Evolutionary conservation across 805 yeast species (phyloP).

Genomic region (Saturnispora besseyi): DNA sequence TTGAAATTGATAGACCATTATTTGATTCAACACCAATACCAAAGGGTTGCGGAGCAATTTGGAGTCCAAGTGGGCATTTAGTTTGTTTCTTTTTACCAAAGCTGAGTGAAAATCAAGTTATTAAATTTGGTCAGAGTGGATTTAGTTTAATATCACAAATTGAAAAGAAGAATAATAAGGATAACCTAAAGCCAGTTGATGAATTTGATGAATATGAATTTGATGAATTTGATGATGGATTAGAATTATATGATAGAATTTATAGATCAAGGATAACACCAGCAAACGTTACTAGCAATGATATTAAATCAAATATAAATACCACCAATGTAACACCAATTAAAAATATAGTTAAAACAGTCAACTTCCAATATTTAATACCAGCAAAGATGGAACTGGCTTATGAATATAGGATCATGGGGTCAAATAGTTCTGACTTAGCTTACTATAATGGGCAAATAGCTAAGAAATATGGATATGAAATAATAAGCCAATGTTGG

Average conservation of each 20-base stretch:
- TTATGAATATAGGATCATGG: conserved; percentile 47
- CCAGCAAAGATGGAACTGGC: conserved; percentile 73
- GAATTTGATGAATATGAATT: conserved; percentile 19
- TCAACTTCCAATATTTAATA: conserved; percentile 59
- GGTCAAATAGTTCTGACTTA: conserved; percentile 44
- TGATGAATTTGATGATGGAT: conserved; percentile 25
- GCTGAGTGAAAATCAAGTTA: conserved; percentile 31
- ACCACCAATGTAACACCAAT: conserved; percentile 10
- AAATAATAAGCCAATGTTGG: conserved; percentile 72
- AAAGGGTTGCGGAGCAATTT: conserved; percentile 85
- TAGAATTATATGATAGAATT: conserved; percentile 47
- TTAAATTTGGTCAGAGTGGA: conserved; percentile 47
- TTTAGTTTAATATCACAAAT: conserved; percentile 32
- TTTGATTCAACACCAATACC: conserved; percentile 86
- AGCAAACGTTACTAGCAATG: conserved; percentile 29
- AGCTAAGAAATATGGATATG: conserved; percentile 53
- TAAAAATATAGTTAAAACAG: conserved; percentile 51
- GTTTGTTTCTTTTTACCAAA: conserved; percentile 74
- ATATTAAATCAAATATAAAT: conserved; percentile 6
- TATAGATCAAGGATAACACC: conserved; percentile 47
- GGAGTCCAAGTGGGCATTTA: conserved; percentile 72
- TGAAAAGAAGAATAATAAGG: conserved; percentile 24
- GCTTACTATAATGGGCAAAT: conserved; percentile 52
- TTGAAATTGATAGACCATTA: conserved; percentile 20
- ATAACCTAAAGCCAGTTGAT: conserved; percentile 23